Evolutionary conservation across 1,139 yeast genomes (phyloP), one percentile per base, ranked within the genome.

Genomic region (Petasospora fabianii): DNA sequence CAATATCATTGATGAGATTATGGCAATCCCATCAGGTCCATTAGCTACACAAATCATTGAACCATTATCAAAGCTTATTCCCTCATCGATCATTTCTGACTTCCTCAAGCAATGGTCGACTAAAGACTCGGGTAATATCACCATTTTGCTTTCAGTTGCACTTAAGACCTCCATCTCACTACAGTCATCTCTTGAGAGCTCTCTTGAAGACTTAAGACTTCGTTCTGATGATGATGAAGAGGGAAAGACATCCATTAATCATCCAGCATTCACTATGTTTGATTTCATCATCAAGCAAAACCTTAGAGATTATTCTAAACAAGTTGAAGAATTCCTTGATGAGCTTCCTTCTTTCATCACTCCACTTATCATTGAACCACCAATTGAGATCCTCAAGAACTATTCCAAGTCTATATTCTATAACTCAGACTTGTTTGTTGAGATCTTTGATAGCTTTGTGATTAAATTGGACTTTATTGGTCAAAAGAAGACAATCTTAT

Each of bases 331-430:
- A 7, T 59, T 68, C 28, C 43, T 68, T 16, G 47, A 49, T 18
- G 57, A 56, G 13, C 15, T 69, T 3, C 62, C 69, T 6, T 46
- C 54, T 3, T 49, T 55, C 39, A 43, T 70, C 5, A 55, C 64
- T 1, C 46, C 55, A 10, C 35, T 46, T 0, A 53, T 55, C 17
- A 48, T 56, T 33, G 61, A 59, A 6, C 33, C 37, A 6, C 55
- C 66, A 4, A 46, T 60, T 13, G 38, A 47, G 3, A 44, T 66
- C 5, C 39, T 69, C 19, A 43, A 54, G 2, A 41, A 45, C 12
- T 61, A 57, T 34, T 50, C 68, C 3, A 56, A 55, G 6, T 59
- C 65, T 0, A 30, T 21, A 3, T 43, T 56, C 3, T 48, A 48
- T 13, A 43, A 48, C 3, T 39, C 48, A 21, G 47, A 53, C 4